Percentiles rank a stretch among this genome's conserved stretches.
Conservation (phyloP, 2,329 filamentous ascomycete species). For the Juglanconis sp. region DNA sequence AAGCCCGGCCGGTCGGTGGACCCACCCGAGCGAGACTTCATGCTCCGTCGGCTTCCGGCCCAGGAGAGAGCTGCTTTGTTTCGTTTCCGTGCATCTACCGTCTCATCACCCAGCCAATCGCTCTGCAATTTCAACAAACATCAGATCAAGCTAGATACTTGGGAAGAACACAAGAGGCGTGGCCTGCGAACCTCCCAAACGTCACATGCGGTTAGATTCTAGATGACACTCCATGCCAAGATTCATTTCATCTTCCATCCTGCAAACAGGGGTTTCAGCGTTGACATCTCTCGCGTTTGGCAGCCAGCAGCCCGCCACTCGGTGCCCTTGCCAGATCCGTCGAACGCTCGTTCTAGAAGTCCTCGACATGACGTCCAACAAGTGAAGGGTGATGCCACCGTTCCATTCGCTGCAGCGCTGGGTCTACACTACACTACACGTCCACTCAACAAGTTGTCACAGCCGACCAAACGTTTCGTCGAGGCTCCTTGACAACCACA, state of each 20-base stretch:
- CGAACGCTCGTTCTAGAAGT: not conserved
- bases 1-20: not conserved
- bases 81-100: slow-evolving; percentile 9
- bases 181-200: slow-evolving; percentile 10
- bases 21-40: not conserved
- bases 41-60: not conserved
- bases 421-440: not conserved
- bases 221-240: slow-evolving; percentile 17
- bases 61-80: slow-evolving; percentile 5
- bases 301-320: slow-evolving; percentile 10
- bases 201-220: slow-evolving; percentile 1
- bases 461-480: slow-evolving; percentile 20
- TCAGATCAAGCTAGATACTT: slow-evolving; percentile 4
- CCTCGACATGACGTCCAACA: not conserved
- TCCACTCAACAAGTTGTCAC: not conserved
- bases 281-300: slow-evolving; percentile 10
- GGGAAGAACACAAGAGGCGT: slow-evolving; percentile 10
- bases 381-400: too few relatives aligned
- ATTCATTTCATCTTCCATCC: slow-evolving; percentile 14
- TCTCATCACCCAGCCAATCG: slow-evolving; percentile 17
- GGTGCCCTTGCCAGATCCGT: slow-evolving; percentile 8
- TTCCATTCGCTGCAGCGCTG: not conserved
- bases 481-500: not conserved
- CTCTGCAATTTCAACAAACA: slow-evolving; percentile 6
- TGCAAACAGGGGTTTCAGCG: slow-evolving; percentile 13